Evolutionary conservation across 768 basidiomycete species (phyloP).

Genomic region (Cantharellus anzutake): DNA sequence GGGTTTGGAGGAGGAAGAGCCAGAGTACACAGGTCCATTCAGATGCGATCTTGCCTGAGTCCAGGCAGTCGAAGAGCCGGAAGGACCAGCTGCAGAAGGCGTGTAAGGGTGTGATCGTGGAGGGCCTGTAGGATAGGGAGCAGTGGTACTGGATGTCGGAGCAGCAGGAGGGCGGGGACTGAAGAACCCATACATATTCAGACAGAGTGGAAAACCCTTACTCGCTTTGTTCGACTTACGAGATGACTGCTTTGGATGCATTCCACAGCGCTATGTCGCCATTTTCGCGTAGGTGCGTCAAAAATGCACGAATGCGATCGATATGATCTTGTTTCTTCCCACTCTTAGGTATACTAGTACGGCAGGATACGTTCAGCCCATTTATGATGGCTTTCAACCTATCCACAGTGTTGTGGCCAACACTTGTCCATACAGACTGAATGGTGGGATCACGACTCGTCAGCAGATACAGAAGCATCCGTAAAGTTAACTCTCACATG

Average conservation of each 20-base stretch:
- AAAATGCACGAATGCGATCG: conserved; percentile 41
- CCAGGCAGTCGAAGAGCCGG: no score
- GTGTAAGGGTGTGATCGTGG: conserved; percentile 1
- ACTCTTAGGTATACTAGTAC: conserved; percentile 43
- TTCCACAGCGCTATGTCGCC: not conserved
- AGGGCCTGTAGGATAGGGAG: conserved; percentile 28
- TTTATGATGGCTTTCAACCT: conserved; percentile 64
- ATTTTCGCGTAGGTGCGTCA: conserved; percentile 21
- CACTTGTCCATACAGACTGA: conserved; percentile 47
- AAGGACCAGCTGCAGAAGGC: no score
- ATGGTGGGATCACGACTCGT: conserved; percentile 7
- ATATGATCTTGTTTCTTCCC: conserved; percentile 82
- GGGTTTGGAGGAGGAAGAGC: conserved; percentile 3
- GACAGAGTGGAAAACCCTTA: not conserved
- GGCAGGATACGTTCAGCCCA: conserved; percentile 64
- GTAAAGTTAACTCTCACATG: not conserved
- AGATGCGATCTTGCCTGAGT: not conserved
- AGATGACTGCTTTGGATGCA: not conserved
- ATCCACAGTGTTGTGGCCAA: conserved; percentile 70
- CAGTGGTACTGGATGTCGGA: conserved; percentile 18
- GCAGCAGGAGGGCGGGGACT: not conserved
- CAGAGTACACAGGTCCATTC: not conserved
- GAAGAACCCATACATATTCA: not conserved
- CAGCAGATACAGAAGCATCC: no score
- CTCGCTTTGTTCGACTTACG: not conserved